These are phyloP conservation scores for Raffaelea albimanens DNA, from an alignment of 2,329 filamentous ascomycete genomes.

Conservation along the genomic window DNA sequence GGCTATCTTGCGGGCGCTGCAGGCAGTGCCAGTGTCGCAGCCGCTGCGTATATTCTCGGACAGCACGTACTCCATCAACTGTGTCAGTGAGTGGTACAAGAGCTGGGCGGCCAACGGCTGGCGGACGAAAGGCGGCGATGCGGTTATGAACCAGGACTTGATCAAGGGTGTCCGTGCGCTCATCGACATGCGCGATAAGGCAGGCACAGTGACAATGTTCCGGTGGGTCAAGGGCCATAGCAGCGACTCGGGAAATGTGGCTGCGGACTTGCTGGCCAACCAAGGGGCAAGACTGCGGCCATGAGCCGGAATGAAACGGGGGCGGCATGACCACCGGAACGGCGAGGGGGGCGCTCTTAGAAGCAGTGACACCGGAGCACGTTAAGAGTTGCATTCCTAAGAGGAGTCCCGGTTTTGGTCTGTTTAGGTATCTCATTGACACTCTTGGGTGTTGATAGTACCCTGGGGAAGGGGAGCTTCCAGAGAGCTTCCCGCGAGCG, in stretches of 20 bases:
- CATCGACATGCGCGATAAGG: constrained; percentile 58
- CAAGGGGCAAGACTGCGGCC: constrained; percentile 38
- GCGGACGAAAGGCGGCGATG: constrained; percentile 54
- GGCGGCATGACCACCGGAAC: too few relatives aligned
- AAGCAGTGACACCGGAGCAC: too few relatives aligned
- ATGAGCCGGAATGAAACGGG: not conserved
- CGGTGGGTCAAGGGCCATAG: constrained; percentile 87
- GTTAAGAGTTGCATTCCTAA: too few relatives aligned
- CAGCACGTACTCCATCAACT: constrained; percentile 84
- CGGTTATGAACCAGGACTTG: constrained; percentile 81
- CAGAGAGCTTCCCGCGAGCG: too few relatives aligned
- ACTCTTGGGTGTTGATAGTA: too few relatives aligned
- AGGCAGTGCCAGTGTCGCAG: constrained; percentile 59
- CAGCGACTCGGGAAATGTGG: constrained; percentile 62
- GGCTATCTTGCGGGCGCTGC: constrained; percentile 73
- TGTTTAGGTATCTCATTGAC: too few relatives aligned
- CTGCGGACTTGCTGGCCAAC: constrained; percentile 71
- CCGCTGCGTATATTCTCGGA: constrained; percentile 76
- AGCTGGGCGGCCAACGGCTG: constrained; percentile 71
- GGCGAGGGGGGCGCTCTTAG: too few relatives aligned
- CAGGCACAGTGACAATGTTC: constrained; percentile 57
- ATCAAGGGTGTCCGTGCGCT: constrained; percentile 61
- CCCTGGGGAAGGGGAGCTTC: too few relatives aligned
- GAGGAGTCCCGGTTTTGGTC: too few relatives aligned
- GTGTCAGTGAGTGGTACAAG: constrained; percentile 72